These are phyloP conservation scores for Populus pruinosa DNA, from an alignment of 345 rosid genomes.

Conservation along the genomic window DNA sequence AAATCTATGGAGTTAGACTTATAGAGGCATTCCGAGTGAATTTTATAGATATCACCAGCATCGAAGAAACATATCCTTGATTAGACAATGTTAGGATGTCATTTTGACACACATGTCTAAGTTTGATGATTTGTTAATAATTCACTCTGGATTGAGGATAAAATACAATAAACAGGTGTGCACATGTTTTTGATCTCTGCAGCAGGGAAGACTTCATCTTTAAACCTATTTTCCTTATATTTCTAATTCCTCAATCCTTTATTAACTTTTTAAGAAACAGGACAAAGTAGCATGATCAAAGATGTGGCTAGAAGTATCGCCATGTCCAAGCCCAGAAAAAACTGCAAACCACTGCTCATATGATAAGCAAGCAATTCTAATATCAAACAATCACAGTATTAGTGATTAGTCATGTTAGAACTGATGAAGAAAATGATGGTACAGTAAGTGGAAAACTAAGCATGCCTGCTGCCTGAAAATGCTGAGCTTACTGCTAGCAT, in stretches of 20 bases:
- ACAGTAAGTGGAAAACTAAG: slow-evolving; percentile 22
- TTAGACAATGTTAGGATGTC: neutral
- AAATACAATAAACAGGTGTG: neutral
- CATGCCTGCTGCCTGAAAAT: slow-evolving; percentile 81
- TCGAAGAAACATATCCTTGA: neutral
- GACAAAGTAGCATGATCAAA: neutral
- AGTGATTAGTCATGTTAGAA: neutral
- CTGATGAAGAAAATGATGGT: neutral
- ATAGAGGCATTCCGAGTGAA: neutral
- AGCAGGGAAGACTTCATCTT: neutral
- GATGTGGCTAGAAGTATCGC: neutral
- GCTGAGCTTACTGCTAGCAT: slow-evolving; percentile 86
- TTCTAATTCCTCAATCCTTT: neutral
- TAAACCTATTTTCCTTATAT: neutral
- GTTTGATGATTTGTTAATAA: neutral
- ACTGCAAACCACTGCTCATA: neutral
- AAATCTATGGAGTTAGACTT: neutral
- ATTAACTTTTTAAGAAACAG: neutral
- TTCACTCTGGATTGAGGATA: neutral
- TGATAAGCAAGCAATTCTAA: neutral
- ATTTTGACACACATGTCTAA: neutral
- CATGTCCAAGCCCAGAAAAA: neutral
- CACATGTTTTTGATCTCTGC: neutral
- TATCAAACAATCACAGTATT: neutral
- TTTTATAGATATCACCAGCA: neutral